Evolutionary conservation across 2,329 filamentous ascomycete species (phyloP).

Genomic region (Colletotrichum phormii): DNA sequence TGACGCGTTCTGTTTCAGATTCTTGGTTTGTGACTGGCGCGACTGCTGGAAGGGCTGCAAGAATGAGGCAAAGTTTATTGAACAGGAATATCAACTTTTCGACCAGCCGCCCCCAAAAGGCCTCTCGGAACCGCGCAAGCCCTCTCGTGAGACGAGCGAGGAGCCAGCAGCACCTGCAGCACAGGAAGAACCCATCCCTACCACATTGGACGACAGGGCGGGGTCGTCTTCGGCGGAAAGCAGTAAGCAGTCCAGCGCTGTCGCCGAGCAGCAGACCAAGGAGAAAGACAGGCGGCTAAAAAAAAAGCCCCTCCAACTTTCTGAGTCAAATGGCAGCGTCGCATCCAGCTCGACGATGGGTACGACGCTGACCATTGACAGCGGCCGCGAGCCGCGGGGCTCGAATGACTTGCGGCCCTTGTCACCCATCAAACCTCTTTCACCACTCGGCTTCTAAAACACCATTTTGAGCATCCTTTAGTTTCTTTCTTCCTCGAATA

Average conservation of each 20-base stretch:
- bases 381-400: conserved; percentile 51
- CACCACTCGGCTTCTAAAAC: conserved; percentile 67
- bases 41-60: conserved; percentile 97
- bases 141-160: conserved; percentile 31
- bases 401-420: conserved; percentile 64
- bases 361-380: conserved; percentile 59
- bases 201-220: conserved; percentile 42
- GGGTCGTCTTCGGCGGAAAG: conserved; percentile 75
- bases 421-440: conserved; percentile 75
- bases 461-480: conserved; percentile 23
- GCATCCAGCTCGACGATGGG: conserved; percentile 58
- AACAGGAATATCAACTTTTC: conserved; percentile 73
- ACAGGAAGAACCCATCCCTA: conserved; percentile 40
- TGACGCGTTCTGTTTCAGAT: conserved; percentile 94
- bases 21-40: conserved; percentile 93
- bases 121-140: conserved; percentile 49
- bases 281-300: conserved; percentile 48
- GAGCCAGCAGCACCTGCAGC: background rate
- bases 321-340: conserved; percentile 56
- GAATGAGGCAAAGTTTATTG: conserved; percentile 84
- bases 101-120: conserved; percentile 68
- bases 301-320: conserved; percentile 57
- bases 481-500: conserved; percentile 36
- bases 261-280: conserved; percentile 45
- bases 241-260: conserved; percentile 61